These are phyloP conservation scores for Aspergillus pseudoterreus DNA, from an alignment of 2,329 filamentous ascomycete species.

Conservation along the genomic window DNA sequence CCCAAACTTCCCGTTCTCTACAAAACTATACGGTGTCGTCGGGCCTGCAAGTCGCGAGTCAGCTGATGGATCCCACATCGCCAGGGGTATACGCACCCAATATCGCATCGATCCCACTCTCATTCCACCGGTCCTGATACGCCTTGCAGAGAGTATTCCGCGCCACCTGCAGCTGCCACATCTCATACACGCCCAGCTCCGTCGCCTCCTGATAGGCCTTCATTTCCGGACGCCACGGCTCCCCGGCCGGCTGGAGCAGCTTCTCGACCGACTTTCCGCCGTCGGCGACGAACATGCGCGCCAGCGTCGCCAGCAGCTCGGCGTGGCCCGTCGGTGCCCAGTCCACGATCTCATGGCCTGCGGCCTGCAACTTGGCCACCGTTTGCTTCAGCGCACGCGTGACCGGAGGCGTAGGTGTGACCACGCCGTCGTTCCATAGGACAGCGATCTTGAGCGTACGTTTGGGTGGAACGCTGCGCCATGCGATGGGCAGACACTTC, in stretches of 20 bases:
- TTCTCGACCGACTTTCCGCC: conserved; percentile 44
- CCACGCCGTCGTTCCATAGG: conserved; percentile 59
- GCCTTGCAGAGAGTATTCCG: conserved; percentile 41
- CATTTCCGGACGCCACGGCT: conserved; percentile 49
- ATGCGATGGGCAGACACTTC: conserved; percentile 57
- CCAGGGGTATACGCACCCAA: conserved; percentile 11
- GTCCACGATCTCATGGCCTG: conserved; percentile 43
- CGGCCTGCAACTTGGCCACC: conserved; percentile 54
- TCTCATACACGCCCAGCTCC: conserved; percentile 42
- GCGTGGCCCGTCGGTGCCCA: conserved; percentile 24
- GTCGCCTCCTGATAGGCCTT: conserved; percentile 39
- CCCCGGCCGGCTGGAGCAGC: conserved; percentile 19
- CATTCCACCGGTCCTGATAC: conserved; percentile 16
- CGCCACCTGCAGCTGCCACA: conserved; percentile 50
- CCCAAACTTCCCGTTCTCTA: conserved; percentile 16
- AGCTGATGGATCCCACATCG: background rate
- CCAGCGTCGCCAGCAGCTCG: background rate
- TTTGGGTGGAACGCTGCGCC: conserved; percentile 32
- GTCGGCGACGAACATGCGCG: conserved; percentile 45
- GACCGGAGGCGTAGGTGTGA: conserved; percentile 62
- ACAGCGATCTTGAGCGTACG: conserved; percentile 53
- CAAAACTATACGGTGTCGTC: conserved; percentile 16
- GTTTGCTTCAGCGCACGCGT: conserved; percentile 51
- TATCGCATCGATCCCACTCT: conserved; percentile 13
- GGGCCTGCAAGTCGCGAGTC: conserved; percentile 9